phyloP scores from a whole-genome alignment of 371 early-diverging fungal genomes.

The Rhizopus arrhizus region DNA sequence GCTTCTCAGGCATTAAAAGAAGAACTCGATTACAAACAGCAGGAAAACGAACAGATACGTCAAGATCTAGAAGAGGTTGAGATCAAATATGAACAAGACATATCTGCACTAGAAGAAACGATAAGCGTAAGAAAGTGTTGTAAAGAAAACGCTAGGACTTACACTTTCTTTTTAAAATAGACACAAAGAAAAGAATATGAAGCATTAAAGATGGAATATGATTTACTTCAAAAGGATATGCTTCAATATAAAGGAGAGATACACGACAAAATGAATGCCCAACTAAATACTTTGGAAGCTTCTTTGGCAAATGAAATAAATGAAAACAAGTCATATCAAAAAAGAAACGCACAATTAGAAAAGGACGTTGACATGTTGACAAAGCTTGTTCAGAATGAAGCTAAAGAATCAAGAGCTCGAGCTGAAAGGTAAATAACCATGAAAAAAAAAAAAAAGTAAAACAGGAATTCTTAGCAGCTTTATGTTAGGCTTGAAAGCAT shows the following conservation, averaged over 20 bases:
- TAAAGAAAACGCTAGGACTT: not conserved
- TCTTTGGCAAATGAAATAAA: conserved; percentile 15
- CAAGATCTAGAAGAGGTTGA: conserved; percentile 9
- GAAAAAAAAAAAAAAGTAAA: not conserved
- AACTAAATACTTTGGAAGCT: not conserved
- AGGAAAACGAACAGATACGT: conserved; percentile 10
- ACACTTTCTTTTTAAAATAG: not conserved
- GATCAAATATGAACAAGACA: not conserved
- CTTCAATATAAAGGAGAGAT: conserved; percentile 10
- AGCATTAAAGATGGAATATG: not conserved
- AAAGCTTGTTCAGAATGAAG: conserved; percentile 26
- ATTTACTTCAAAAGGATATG: conserved; percentile 8
- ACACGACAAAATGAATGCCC: conserved; percentile 16
- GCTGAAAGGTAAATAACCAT: conserved; percentile 24
- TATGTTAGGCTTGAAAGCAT: conserved; percentile 12
- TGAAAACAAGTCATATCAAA: conserved; percentile 18
- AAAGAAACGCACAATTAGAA: conserved; percentile 18
- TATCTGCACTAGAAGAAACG: not conserved
- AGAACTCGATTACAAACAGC: conserved; percentile 14
- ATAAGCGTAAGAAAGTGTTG: not conserved
- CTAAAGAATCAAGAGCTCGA: conserved; percentile 27
- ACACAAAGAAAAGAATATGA: not conserved
- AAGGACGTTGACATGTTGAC: conserved; percentile 24
- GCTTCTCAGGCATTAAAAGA: conserved; percentile 20
- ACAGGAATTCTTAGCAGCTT: not conserved